Percentiles rank a stretch among this genome's conserved stretches.
Evolutionary conservation across 2,329 filamentous ascomycete species (phyloP).

Genomic region (Graphilbum fragrans): DNA sequence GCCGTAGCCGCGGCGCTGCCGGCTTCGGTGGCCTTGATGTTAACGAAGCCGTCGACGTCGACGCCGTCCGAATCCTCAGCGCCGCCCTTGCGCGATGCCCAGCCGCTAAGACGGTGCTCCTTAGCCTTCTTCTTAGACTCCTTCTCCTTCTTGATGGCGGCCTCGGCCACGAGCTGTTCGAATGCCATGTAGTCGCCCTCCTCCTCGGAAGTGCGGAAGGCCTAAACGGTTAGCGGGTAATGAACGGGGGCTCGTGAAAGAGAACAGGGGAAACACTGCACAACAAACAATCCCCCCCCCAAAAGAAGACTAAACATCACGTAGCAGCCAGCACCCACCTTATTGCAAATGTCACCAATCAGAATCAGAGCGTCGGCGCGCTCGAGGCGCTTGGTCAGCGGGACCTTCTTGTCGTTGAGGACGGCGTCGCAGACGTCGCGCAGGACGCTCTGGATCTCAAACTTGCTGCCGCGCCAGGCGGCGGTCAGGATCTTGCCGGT

Average conservation of each 20-base stretch:
- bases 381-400: slow-evolving; percentile 75
- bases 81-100: neutral
- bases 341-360: slow-evolving; percentile 77
- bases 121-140: slow-evolving; percentile 57
- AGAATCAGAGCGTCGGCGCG: slow-evolving; percentile 81
- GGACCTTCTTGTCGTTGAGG: slow-evolving; percentile 66
- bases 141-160: slow-evolving; percentile 87
- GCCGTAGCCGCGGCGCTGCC: slow-evolving; percentile 16
- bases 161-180: slow-evolving; percentile 93
- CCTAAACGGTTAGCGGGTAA: slow-evolving; percentile 35
- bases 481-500: slow-evolving; percentile 97
- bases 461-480: slow-evolving; percentile 92
- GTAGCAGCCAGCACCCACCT: slow-evolving; percentile 57
- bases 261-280: too few relatives aligned
- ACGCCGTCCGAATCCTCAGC: neutral
- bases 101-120: slow-evolving; percentile 15
- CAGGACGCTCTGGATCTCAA: slow-evolving; percentile 93
- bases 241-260: neutral
- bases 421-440: slow-evolving; percentile 88
- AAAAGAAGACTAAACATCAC: neutral
- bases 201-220: slow-evolving; percentile 81
- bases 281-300: neutral
- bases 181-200: slow-evolving; percentile 99
- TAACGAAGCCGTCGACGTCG: neutral
- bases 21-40: slow-evolving; percentile 19